A percentile compares a stretch with the other conserved stretches of the same genome.
Conservation (phyloP, 148 eudicot species). For the Talinum fruticosum region DNA sequence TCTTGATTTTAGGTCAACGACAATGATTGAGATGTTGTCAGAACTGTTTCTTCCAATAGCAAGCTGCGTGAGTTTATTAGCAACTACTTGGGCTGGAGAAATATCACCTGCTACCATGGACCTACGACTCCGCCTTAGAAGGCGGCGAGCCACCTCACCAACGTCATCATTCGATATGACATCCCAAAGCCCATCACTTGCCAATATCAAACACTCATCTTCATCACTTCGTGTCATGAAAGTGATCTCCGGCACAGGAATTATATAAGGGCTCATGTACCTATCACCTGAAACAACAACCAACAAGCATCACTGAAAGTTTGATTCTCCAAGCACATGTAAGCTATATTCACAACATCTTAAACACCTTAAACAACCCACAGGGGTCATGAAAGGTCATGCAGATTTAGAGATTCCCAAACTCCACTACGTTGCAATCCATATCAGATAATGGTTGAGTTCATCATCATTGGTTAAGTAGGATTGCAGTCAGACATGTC, state of each 20-base stretch:
- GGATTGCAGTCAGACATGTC: not conserved
- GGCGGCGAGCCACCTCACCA: conserved; percentile 64
- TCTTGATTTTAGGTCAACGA: conserved; percentile 62
- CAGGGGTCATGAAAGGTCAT: no score
- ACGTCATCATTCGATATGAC: conserved; percentile 76
- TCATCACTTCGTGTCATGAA: conserved; percentile 61
- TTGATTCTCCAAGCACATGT: not conserved
- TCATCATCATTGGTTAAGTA: not conserved
- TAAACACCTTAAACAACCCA: no score
- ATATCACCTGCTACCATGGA: conserved; percentile 36
- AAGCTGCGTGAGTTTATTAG: conserved; percentile 58
- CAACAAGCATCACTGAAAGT: not conserved
- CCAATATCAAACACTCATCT: conserved; percentile 76
- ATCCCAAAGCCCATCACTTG: conserved; percentile 93
- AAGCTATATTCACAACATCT: not conserved
- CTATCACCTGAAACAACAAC: conserved; percentile 53
- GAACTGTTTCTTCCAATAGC: conserved; percentile 61
- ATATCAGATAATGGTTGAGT: not conserved
- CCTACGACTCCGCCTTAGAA: conserved; percentile 50
- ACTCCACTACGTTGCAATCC: not conserved
- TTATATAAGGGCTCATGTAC: conserved; percentile 71
- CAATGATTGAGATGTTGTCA: conserved; percentile 71
- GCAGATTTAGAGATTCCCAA: not conserved
- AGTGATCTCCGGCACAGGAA: conserved; percentile 71
- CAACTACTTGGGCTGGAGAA: conserved; percentile 57